Percentiles rank a stretch among this genome's conserved stretches.
These are phyloP conservation scores for Madurella fahalii DNA, from an alignment of 2,329 filamentous ascomycete species.

Conservation along the genomic window DNA sequence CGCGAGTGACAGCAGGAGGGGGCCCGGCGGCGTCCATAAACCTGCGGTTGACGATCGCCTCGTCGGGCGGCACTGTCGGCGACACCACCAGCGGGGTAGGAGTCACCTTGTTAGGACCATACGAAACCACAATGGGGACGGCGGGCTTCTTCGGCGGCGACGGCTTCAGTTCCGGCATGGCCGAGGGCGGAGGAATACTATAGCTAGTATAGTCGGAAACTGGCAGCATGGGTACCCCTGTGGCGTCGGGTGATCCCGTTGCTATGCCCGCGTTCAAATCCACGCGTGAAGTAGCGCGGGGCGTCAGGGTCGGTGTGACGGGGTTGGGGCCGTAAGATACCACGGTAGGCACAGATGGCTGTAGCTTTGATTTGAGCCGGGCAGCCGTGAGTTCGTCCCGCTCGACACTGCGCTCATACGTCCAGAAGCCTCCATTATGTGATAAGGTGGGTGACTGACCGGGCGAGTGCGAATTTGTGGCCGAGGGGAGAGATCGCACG, in stretches of 20 bases:
- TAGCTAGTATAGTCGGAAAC: constrained; percentile 19
- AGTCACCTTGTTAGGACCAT: constrained; percentile 28
- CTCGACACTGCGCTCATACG: constrained; percentile 19
- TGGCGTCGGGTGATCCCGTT: constrained; percentile 17
- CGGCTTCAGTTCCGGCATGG: constrained; percentile 13
- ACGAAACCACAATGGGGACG: constrained; percentile 24
- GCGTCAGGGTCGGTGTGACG: constrained; percentile 25
- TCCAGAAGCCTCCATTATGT: constrained; percentile 17
- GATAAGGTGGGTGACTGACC: constrained; percentile 23
- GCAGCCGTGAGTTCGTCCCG: constrained; percentile 25
- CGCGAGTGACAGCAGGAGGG: constrained; percentile 6
- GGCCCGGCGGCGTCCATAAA: constrained; percentile 1
- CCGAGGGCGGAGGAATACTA: constrained; percentile 15
- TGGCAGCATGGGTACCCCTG: constrained; percentile 17
- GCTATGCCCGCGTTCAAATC: constrained; percentile 14
- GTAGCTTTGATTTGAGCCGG: constrained; percentile 21
- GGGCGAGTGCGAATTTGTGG: constrained; percentile 20
- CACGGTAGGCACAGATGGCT: constrained; percentile 13
- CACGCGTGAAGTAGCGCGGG: constrained; percentile 15
- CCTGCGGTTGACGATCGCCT: constrained; percentile 21
- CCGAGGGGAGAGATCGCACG: constrained; percentile 25
- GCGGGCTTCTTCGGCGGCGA: constrained; percentile 18
- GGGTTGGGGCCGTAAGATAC: constrained; percentile 29
- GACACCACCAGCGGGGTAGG: constrained; percentile 24
- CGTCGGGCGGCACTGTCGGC: constrained; percentile 25